Evolutionary conservation across 768 basidiomycete genomes (phyloP), one percentile per base, ranked within the genome.

Genomic region (Suillus discolor): DNA sequence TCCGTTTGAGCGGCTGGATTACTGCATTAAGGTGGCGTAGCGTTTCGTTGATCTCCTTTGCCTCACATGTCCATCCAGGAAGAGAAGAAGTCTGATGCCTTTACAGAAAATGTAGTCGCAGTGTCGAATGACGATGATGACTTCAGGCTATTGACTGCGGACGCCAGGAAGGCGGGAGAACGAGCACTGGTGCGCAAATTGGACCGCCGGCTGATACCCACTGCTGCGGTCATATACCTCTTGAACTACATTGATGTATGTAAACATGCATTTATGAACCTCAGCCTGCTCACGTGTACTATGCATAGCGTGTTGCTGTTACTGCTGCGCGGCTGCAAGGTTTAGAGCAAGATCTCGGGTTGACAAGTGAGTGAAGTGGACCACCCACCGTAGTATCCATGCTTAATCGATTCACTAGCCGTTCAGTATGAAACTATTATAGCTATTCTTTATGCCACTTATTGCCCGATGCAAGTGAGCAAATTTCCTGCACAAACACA

Each of bases 371-470:
- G 67, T 53, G 6, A 16, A 49, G 18, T 20, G 8, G 18, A 9
- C 59, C 3, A 31, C 31, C 31, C 31, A 4, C 7, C 4, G 16
- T 64, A 20, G 45, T 23, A 20, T 44, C 28, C 38, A 41, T 39
- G 13, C 20, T 51, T 62, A 65, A 41, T 16, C 4, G 15, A 39
- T 36, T 28, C 13, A 36, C 12, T 65, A 87, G 86, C 83, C 65
- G 73, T 86, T 18, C 81, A 87, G 69, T 87, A 87, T 69, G 77
- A 79, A 31, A 83, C 83, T 2, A 76, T 86, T 28, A 73, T 88
- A 15, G 85, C 86, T 0, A 76, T 85, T 49, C 78, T 87, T 31
- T 87, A 82, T 67, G 89, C 79, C 3, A 85, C 86, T 1, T 88
- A 90, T 66, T 84, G 84, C 45, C 88, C 88, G 3, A 83, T 85